A percentile compares a stretch with the other conserved stretches of the same genome.
These are phyloP conservation scores for thale cress (Arabidopsis thaliana) DNA, from an alignment of 345 rosid genomes.

Conservation along the genomic window TAIR10.1 NC_003074.8:3063501-3064000, in stretches of 20 bases:
- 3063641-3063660: no score
- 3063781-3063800: conserved; percentile 12
- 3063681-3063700: no score
- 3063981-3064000: conserved; percentile 68
- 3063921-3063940: conserved; percentile 71
- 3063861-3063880: conserved; percentile 62
- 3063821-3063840: conserved; percentile 60
- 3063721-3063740: not conserved
- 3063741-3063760: not conserved
- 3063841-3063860: conserved; percentile 92
- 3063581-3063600: no score
- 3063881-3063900: conserved; percentile 81
- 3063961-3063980: conserved; percentile 81
- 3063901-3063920: conserved; percentile 51
- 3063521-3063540: no score
- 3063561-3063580: no score
- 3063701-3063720: not conserved
- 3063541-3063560: no score
- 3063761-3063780: not conserved
- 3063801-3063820: conserved; percentile 12
- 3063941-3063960: conserved; percentile 96
- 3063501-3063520: no score
- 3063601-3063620: no score
- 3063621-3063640: no score
- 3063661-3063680: no score